Conservation (phyloP, 345 rosid genomes). For the Stellera chamaejasme region DNA sequence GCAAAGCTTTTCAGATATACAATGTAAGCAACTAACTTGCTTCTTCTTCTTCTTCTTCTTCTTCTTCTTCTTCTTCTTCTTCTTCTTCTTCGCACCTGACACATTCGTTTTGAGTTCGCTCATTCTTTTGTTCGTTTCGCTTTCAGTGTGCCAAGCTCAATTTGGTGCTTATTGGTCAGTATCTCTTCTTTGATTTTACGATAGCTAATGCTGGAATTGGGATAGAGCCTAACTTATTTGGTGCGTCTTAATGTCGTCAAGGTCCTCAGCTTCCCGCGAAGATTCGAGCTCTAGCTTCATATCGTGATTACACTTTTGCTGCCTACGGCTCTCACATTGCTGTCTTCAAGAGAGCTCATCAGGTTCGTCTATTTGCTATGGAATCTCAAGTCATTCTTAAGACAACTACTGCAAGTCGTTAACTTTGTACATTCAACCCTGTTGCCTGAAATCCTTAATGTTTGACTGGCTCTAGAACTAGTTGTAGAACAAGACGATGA, state of each 20-base stretch:
- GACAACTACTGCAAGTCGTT: too few species aligned
- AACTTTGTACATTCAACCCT: neutral
- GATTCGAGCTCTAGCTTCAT: conserved; percentile 83
- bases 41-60: too few species aligned
- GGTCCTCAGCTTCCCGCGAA: conserved; percentile 87
- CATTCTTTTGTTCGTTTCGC: neutral
- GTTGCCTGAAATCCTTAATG: neutral
- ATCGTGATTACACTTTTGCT: conserved; percentile 78
- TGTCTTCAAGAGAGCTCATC: conserved; percentile 74
- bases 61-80: too few species aligned
- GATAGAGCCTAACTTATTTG: neutral
- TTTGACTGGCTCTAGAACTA: neutral
- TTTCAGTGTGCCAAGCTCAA: conserved; percentile 86
- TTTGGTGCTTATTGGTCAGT: conserved; percentile 64
- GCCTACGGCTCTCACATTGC: conserved; percentile 71
- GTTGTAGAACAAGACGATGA: too few species aligned
- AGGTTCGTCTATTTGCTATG: conserved; percentile 29
- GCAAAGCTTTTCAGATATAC: conserved; percentile 90
- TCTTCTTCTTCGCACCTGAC: neutral
- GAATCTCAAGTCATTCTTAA: too few species aligned
- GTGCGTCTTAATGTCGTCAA: conserved; percentile 8
- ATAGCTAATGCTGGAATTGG: neutral
- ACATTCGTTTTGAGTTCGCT: neutral
- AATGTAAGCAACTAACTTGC: conserved; percentile 25
- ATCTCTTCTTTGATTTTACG: neutral